These are phyloP conservation scores for Cyberlindnera veronae DNA, from an alignment of 805 yeast species.

Conservation along the genomic window DNA sequence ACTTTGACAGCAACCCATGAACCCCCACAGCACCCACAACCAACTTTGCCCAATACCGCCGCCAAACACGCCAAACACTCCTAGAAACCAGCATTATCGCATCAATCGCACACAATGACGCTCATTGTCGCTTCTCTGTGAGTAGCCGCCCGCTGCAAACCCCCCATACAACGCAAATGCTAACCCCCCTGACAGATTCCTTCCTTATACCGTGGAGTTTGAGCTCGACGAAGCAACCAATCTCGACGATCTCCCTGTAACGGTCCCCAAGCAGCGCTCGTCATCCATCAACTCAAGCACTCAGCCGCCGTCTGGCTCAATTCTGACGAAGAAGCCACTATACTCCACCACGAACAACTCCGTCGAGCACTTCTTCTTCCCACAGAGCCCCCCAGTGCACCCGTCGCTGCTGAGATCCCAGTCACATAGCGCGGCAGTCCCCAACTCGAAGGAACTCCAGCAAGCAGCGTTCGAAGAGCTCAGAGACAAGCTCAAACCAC, in stretches of 20 bases:
- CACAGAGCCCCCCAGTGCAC: constrained; percentile 10
- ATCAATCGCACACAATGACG: constrained; percentile 49
- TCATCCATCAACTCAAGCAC: constrained; percentile 15
- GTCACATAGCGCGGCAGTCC: constrained; percentile 5
- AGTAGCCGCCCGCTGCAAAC: constrained; percentile 23
- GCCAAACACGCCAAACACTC: neutral
- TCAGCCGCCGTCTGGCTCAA: constrained; percentile 19
- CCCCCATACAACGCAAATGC: neutral
- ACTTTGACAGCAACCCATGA: neutral
- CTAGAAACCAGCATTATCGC: too few relatives aligned
- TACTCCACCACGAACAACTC: constrained; percentile 20
- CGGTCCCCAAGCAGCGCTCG: constrained; percentile 21
- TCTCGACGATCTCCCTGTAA: constrained; percentile 27
- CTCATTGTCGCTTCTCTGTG: constrained; percentile 67
- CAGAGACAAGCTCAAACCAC: constrained; percentile 8
- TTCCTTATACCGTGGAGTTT: constrained; percentile 72
- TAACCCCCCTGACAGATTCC: constrained; percentile 38
- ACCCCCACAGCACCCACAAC: neutral
- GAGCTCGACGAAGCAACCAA: constrained; percentile 30
- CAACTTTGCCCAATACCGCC: neutral
- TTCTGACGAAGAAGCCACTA: constrained; percentile 2
- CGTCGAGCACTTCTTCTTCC: constrained; percentile 27
- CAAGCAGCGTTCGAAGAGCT: constrained; percentile 1
- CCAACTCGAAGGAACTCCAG: too few relatives aligned
- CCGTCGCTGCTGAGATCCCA: constrained; percentile 6